Conservation (phyloP, 2,329 filamentous ascomycete genomes). For the Alternaria triticimaculans region DNA sequence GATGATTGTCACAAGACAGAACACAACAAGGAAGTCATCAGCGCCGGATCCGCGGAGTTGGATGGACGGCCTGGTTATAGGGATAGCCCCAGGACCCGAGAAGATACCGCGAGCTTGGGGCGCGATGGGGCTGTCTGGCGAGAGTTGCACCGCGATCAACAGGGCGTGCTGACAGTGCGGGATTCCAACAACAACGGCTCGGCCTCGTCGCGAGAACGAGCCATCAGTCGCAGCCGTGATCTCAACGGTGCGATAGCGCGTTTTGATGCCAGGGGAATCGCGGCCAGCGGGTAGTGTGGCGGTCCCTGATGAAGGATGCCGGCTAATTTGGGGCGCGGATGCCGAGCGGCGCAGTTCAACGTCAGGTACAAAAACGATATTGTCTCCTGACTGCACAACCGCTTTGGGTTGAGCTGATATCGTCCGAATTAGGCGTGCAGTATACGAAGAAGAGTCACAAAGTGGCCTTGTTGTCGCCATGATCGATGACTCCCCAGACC, state of each 20-base stretch:
- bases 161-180: neutral
- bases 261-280: conserved; percentile 8
- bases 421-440: neutral
- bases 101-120: conserved; percentile 1
- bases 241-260: conserved; percentile 3
- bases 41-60: conserved; percentile 6
- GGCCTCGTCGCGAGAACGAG: neutral
- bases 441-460: neutral
- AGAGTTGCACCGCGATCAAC: neutral
- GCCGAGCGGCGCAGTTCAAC: neutral
- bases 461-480: neutral
- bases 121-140: neutral
- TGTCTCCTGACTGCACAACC: neutral
- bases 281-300: neutral
- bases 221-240: neutral
- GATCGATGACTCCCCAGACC: neutral
- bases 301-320: neutral
- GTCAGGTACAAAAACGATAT: neutral
- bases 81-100: conserved; percentile 6
- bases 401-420: neutral
- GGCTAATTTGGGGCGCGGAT: neutral
- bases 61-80: conserved; percentile 4
- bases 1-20: conserved; percentile 6
- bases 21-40: neutral
- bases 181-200: neutral